These are phyloP conservation scores for Alternaria sp. DNA, from an alignment of 2,329 filamentous ascomycete species.

Conservation along the genomic window DNA sequence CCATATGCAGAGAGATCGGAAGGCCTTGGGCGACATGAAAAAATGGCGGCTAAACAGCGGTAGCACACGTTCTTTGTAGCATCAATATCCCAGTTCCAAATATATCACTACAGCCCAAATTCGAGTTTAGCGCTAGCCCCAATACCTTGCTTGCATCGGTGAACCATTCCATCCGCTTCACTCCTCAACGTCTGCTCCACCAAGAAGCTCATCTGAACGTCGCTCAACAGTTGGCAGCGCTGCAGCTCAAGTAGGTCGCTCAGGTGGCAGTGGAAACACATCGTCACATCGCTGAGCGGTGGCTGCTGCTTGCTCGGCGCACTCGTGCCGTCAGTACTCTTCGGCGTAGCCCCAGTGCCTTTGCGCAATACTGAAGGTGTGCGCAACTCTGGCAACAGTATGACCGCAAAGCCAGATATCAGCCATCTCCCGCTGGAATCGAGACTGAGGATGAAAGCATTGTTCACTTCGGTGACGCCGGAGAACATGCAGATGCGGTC, in stretches of 20 bases:
- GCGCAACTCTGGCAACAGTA: slow-evolving; percentile 10
- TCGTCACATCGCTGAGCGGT: neutral
- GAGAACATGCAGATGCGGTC: slow-evolving; percentile 18
- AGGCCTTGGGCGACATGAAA: too few relatives aligned
- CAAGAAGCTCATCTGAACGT: slow-evolving; percentile 9
- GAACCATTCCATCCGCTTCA: neutral
- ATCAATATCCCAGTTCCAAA: too few relatives aligned
- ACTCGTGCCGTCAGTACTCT: neutral
- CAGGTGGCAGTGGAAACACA: slow-evolving; percentile 25
- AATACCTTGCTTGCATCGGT: slow-evolving; percentile 4
- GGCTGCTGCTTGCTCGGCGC: neutral
- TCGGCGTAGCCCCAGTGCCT: neutral
- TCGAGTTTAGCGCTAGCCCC: neutral
- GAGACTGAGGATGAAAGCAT: slow-evolving; percentile 9
- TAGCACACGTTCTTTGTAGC: too few relatives aligned
- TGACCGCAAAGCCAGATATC: slow-evolving; percentile 14
- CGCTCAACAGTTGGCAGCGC: slow-evolving; percentile 15
- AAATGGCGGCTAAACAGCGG: too few relatives aligned
- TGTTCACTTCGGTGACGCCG: slow-evolving; percentile 11
- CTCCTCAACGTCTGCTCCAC: slow-evolving; percentile 9
- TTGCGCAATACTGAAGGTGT: neutral
- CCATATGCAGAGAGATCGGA: too few relatives aligned
- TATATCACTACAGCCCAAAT: neutral
- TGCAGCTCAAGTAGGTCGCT: slow-evolving; percentile 19
- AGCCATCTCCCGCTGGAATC: slow-evolving; percentile 6